These are phyloP conservation scores for Dichotomocladium elegans DNA, from an alignment of 371 early-diverging fungal species.

Conservation along the genomic window DNA sequence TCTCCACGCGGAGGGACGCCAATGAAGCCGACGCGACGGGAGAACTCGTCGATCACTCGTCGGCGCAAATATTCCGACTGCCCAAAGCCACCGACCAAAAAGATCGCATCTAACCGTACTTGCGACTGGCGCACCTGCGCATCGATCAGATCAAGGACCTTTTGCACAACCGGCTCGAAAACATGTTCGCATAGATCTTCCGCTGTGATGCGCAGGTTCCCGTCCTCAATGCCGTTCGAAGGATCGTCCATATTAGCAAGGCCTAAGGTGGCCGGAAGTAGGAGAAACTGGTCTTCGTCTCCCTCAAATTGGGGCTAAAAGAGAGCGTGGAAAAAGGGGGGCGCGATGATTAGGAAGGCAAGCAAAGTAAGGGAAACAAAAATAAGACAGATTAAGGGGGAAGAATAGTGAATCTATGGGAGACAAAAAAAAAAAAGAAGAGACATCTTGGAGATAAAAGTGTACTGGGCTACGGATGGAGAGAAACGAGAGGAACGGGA, in stretches of 20 bases:
- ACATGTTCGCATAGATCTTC: conserved; percentile 43
- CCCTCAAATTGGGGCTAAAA: conserved; percentile 56
- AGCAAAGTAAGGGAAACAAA: neutral
- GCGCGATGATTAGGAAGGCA: neutral
- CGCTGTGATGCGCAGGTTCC: conserved; percentile 48
- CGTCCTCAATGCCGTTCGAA: conserved; percentile 56
- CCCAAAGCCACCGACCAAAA: conserved; percentile 61
- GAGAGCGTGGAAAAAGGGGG: conserved; percentile 7
- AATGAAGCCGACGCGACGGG: conserved; percentile 46
- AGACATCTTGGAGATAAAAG: neutral
- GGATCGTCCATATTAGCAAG: conserved; percentile 51
- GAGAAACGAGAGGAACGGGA: neutral
- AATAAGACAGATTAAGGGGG: neutral
- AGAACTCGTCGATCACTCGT: conserved; percentile 41
- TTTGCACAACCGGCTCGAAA: conserved; percentile 31
- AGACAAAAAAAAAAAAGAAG: neutral
- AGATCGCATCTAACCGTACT: conserved; percentile 45
- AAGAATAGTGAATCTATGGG: neutral
- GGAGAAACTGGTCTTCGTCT: conserved; percentile 54
- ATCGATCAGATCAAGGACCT: conserved; percentile 52
- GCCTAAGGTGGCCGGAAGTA: conserved; percentile 49
- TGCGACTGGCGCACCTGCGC: conserved; percentile 50
- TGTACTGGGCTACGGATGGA: neutral
- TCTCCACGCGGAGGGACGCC: conserved; percentile 56
- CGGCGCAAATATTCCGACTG: conserved; percentile 55